phyloP scores from a whole-genome alignment of 768 basidiomycete genomes.

The Leccinum longicurvipes region DNA sequence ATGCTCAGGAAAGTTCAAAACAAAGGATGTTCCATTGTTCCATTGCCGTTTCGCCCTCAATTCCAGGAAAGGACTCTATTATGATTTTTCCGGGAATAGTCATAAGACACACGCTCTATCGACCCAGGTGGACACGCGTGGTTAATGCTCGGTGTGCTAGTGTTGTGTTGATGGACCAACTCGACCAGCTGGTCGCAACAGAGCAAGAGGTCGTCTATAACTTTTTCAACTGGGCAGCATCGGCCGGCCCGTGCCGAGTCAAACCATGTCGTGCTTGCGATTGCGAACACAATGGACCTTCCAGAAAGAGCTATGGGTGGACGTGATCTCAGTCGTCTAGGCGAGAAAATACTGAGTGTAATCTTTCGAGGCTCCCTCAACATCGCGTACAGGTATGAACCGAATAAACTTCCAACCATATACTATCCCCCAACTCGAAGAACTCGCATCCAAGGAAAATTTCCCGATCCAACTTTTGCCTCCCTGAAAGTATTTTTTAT shows the following conservation, averaged over 20 bases:
- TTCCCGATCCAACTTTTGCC: slow-evolving; percentile 53
- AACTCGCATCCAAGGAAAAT: slow-evolving; percentile 54
- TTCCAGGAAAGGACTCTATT: slow-evolving; percentile 58
- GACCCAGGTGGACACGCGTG: slow-evolving; percentile 85
- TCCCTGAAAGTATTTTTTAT: slow-evolving; percentile 76
- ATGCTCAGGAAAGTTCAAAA: slow-evolving; percentile 9
- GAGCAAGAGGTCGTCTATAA: slow-evolving; percentile 99
- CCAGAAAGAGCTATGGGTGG: slow-evolving; percentile 93
- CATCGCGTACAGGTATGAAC: slow-evolving; percentile 61
- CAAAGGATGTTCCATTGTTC: slow-evolving; percentile 34
- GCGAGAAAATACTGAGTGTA: slow-evolving; percentile 39
- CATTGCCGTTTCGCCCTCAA: slow-evolving; percentile 60
- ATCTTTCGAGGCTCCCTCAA: neutral
- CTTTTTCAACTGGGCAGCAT: slow-evolving; percentile 99
- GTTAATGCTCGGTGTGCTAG: slow-evolving; percentile 51
- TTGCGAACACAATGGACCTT: slow-evolving; percentile 97
- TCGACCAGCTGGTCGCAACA: slow-evolving; percentile 92
- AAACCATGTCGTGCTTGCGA: slow-evolving; percentile 90
- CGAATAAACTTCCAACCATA: slow-evolving; percentile 94
- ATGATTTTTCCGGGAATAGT: slow-evolving; percentile 54
- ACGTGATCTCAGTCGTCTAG: slow-evolving; percentile 87
- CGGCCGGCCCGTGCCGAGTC: slow-evolving; percentile 80
- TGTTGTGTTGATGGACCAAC: slow-evolving; percentile 96
- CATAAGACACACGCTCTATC: slow-evolving; percentile 42
- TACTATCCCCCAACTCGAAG: slow-evolving; percentile 67